Base-by-base conservation (phyloP, 2,329 filamentous ascomycete species). In the Mycosphaerella sp. region DNA sequence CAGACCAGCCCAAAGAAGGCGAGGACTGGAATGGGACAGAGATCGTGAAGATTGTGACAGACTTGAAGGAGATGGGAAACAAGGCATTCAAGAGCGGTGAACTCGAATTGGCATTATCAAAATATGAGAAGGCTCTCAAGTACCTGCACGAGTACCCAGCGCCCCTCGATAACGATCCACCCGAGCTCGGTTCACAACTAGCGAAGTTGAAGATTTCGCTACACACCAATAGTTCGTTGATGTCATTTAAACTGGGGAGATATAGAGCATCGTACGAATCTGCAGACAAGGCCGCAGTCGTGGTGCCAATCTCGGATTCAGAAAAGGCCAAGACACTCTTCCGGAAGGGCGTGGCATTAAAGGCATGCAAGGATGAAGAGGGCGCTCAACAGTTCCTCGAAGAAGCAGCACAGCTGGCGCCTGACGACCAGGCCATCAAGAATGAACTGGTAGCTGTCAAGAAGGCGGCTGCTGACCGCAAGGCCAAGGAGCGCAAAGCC, bases 41-140 rank as follows among this genome's bases (percentile, higher is more conserved):
- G 58, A 81, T 90, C 58, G 79, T 89, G 69, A 82, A 87, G 72
- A 91, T 97, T 57, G 90, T 88, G 2, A 77, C 80, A 4, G 88
- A 88, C 61, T 83, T 95, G 72, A 98, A 98, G 76, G 87, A 87
- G 36, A 93, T 86, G 68, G 93, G 93, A 64, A 97, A 95, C 77
- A 83, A 84, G 64, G 90, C 91, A 1, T 96, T 96, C 80, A 96
- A 96, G 78, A 76, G 74, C 26, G 83, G 84, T 40, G 81, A 95
- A 64, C 67, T 86, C 39, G 71, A 77, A 38, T 73, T 87, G 32
- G 92, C 84, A 1, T 77, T 97, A 26, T 84, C 86, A 57, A 98
- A 98, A 76, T 98, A 98, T 75, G 84, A 95, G 71, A 98, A 98
- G 77, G 91, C 84, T 14, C 74, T 95, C 57, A 84, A 90, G 64